A percentile compares a stretch with the other conserved stretches of the same genome.
Conservation (phyloP, 2,329 filamentous ascomycete genomes). For the Rutstroemia sp. region DNA sequence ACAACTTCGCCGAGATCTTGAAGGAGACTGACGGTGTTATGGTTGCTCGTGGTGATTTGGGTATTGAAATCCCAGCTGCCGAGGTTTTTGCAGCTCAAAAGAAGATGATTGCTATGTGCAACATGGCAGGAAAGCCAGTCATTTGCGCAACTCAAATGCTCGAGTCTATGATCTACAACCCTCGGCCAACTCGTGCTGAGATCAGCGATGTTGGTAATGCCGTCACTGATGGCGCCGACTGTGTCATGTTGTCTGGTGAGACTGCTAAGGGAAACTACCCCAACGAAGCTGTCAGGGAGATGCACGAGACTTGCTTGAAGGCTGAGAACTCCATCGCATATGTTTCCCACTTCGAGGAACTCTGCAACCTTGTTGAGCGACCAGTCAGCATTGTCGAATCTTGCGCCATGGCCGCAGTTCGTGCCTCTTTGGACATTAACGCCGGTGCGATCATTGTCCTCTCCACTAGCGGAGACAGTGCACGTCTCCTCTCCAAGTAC, state of each 20-base stretch:
- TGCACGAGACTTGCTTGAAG: conserved; percentile 95
- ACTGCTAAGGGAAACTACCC: conserved; percentile 98
- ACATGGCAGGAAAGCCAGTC: conserved; percentile 96
- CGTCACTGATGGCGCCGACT: conserved; percentile 95
- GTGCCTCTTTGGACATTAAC: conserved; percentile 90
- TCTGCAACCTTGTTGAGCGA: conserved; percentile 74
- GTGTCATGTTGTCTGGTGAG: conserved; percentile 99
- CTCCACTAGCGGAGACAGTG: conserved; percentile 91
- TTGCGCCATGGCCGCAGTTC: conserved; percentile 94
- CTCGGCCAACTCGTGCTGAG: conserved; percentile 93
- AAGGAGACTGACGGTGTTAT: conserved; percentile 97
- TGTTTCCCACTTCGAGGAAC: conserved; percentile 92
- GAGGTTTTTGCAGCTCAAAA: conserved; percentile 99
- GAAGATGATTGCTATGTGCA: conserved; percentile 99
- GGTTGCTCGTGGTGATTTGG: conserved; percentile 96
- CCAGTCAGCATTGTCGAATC: conserved; percentile 87
- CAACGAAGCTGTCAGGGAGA: conserved; percentile 85
- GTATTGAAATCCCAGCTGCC: conserved; percentile 96
- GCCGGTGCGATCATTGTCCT: conserved; percentile 93
- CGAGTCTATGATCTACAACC: conserved; percentile 99
- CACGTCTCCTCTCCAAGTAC: conserved; percentile 95
- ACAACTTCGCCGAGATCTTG: conserved; percentile 98
- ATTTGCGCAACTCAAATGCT: conserved; percentile 99
- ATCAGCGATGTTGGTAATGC: conserved; percentile 98
- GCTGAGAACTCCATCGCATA: conserved; percentile 97